Conservation (phyloP, 495 filamentous ascomycete genomes). For the Pyrenula aspistea region DNA sequence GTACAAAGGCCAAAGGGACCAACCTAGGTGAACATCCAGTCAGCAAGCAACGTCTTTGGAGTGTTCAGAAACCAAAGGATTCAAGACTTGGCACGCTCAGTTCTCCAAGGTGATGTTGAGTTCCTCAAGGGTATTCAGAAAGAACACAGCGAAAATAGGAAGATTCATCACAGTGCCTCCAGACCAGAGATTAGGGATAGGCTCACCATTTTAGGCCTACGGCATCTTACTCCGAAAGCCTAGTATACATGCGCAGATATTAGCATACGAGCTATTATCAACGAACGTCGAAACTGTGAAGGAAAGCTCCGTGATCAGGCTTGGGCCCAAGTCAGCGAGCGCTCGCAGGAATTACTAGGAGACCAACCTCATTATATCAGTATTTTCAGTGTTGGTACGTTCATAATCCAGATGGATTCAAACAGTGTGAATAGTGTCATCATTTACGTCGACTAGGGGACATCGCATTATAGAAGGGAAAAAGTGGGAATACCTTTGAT, state of each 20-base stretch:
- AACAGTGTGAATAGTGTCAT: conserved; percentile 98
- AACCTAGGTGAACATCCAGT: background rate
- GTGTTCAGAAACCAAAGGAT: background rate
- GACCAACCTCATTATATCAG: conserved; percentile 97
- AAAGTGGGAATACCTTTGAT: too few relatives aligned
- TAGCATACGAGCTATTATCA: conserved; percentile 18
- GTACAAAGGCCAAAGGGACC: too few relatives aligned
- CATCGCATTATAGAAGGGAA: too few relatives aligned
- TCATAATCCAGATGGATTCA: conserved; percentile 75
- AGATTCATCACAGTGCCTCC: conserved; percentile 49
- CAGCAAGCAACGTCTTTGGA: background rate
- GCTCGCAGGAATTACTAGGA: background rate
- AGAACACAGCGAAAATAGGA: conserved; percentile 71
- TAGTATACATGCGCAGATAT: conserved; percentile 3
- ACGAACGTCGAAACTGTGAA: conserved; percentile 18
- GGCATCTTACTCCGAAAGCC: conserved; percentile 2
- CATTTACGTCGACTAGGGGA: too few relatives aligned
- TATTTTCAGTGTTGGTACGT: conserved; percentile 73
- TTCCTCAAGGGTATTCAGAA: conserved; percentile 68
- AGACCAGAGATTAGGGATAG: conserved; percentile 11
- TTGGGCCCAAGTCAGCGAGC: conserved; percentile 29
- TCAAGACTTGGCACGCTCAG: conserved; percentile 37
- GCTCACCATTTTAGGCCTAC: conserved; percentile 13
- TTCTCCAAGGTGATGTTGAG: conserved; percentile 88
- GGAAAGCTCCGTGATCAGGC: conserved; percentile 32